Base-by-base conservation (phyloP, 2,329 filamentous ascomycete species). In the Colletotrichum gloeosporioides region DNA sequence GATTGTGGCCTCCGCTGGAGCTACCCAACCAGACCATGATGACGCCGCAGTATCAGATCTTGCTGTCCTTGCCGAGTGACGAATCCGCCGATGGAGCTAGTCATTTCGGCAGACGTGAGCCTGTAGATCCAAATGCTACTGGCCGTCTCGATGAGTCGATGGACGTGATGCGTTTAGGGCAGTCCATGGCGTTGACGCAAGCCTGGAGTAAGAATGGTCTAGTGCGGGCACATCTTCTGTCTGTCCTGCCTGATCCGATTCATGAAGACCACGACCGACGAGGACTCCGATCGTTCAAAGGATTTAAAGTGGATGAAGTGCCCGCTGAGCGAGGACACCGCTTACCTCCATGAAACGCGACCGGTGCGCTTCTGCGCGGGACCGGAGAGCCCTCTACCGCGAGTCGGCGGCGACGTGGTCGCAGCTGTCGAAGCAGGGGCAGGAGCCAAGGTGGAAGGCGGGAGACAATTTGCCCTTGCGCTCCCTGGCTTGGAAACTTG, bases 151-250 rank as follows among this genome's bases (percentile, higher is more conserved):
- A 55, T 55, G n/a, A 55, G 18, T 86, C 84, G n/a, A 87, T 77
- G 34, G 83, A 85, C 57, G 85, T 80, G 61, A 85, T 86, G 31
- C 84, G 81, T 4, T 81, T 80, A 80, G 88, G 87, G 81, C 87
- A 88, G 29, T 83, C 80, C 1, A 81, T 82, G 5, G 84, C 78
- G 7, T 82, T 82, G 22, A 82, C 83, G 79, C 86, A 89, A 44
- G 71, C 97, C 97, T 36, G 2, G 95, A 98, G 22, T 97, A 36
- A 93, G 97, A 72, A 99, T 99, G 96, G 96, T 96, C 57, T 96
- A 94, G 82, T 99, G 97, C 81, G 97, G 97, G 2, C 97, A 99
- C 83, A 98, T 99, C 15, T 99, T 98, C 84, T 99, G 97, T 83
- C 87, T 99, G 36, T 93, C 97, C 8, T 99, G 97, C 83, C 86